Percentiles rank a stretch among this genome's conserved stretches.
Evolutionary conservation across 805 yeast species (phyloP).

Genomic region (Naumovozyma baii): DNA sequence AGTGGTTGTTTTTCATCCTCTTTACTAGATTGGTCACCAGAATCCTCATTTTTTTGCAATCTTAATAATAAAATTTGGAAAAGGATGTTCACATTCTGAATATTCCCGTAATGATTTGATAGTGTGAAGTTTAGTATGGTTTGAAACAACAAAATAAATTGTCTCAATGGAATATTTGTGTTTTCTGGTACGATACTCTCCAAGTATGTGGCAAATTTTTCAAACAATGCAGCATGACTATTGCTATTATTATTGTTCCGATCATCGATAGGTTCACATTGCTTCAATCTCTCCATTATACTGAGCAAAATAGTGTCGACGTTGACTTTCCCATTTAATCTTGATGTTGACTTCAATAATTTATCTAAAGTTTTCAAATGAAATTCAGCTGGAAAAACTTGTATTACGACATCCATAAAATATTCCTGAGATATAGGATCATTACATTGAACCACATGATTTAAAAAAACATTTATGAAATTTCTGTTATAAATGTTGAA

Average conservation of each 20-base stretch:
- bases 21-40: slow-evolving; percentile 8
- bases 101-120: slow-evolving; percentile 52
- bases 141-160: slow-evolving; percentile 52
- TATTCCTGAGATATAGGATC: slow-evolving; percentile 89
- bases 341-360: slow-evolving; percentile 49
- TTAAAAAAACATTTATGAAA: slow-evolving; percentile 12
- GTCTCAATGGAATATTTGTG: slow-evolving; percentile 53
- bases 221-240: slow-evolving; percentile 4
- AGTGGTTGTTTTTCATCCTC: neutral
- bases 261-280: slow-evolving; percentile 2
- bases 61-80: slow-evolving; percentile 40
- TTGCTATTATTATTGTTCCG: neutral
- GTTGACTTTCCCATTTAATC: slow-evolving; percentile 57
- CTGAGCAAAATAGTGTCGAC: slow-evolving; percentile 56
- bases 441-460: slow-evolving; percentile 69
- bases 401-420: slow-evolving; percentile 77
- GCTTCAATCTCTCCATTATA: slow-evolving; percentile 56
- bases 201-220: slow-evolving; percentile 57
- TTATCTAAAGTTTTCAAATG: slow-evolving; percentile 65
- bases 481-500: neutral
- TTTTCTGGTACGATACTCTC: slow-evolving; percentile 41
- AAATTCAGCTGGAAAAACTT: slow-evolving; percentile 87
- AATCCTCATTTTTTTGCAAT: slow-evolving; percentile 30
- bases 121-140: slow-evolving; percentile 55
- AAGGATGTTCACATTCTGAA: slow-evolving; percentile 47